Percentiles rank a stretch among this genome's conserved stretches.
Conservation (phyloP, 139 green algal species). For the Chlamydomonas urium region DNA sequence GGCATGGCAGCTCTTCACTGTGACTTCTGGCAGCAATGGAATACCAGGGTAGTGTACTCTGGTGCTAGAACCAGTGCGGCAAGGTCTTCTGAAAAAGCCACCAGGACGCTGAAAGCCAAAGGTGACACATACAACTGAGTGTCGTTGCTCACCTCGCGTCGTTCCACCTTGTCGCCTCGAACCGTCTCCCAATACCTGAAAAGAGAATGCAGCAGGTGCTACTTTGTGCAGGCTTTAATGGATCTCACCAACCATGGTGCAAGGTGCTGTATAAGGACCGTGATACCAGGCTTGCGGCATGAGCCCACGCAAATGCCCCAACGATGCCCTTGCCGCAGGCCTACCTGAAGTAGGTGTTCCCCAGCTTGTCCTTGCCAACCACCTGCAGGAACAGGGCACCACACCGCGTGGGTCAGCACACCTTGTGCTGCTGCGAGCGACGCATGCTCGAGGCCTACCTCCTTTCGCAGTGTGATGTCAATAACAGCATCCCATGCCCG, state of each 20-base stretch:
- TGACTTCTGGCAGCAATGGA: too few relatives aligned
- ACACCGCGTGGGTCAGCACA: not conserved
- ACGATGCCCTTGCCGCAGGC: not conserved
- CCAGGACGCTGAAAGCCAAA: too few relatives aligned
- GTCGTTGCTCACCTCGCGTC: constrained; percentile 5
- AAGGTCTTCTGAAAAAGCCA: too few relatives aligned
- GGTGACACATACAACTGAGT: too few relatives aligned
- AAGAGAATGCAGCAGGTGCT: not conserved
- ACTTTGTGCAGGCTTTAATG: not conserved
- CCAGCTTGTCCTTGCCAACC: constrained; percentile 2
- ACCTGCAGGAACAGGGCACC: not conserved
- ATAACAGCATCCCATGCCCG: not conserved
- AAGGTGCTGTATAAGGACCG: not conserved
- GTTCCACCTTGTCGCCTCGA: not conserved
- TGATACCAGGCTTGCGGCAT: not conserved
- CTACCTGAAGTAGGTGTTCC: constrained; percentile 12
- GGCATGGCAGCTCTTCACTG: too few relatives aligned
- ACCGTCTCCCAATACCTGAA: constrained; percentile 9
- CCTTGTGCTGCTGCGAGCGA: not conserved
- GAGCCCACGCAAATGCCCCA: not conserved
- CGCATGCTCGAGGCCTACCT: not conserved
- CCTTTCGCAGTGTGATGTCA: not conserved
- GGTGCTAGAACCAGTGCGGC: too few relatives aligned
- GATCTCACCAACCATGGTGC: not conserved
- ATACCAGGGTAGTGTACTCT: too few relatives aligned